A percentile compares a stretch with the other conserved stretches of the same genome.
phyloP scores from a whole-genome alignment of 106 monocot species.

The Narthecium ossifragum region DNA sequence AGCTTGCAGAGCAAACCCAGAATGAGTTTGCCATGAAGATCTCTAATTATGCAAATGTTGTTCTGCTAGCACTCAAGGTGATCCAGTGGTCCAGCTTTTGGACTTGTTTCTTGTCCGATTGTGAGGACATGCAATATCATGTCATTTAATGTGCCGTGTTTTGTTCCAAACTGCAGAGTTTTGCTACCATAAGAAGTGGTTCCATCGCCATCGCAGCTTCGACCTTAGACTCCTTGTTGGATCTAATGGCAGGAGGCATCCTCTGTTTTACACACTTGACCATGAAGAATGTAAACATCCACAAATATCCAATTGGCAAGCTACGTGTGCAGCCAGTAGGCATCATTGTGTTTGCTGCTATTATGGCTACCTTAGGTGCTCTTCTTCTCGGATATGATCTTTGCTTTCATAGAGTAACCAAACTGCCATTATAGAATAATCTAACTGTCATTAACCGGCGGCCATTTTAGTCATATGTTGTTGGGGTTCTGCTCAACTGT shows the following conservation, averaged over 20 bases:
- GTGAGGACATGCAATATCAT: not conserved
- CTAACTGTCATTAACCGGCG: no score
- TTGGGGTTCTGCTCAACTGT: no score
- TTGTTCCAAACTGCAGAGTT: constrained; percentile 35
- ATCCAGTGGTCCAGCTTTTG: not conserved
- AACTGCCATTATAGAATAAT: no score
- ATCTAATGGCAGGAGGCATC: constrained; percentile 92
- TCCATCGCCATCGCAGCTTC: constrained; percentile 94
- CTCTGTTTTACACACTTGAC: constrained; percentile 89
- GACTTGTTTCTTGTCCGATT: not conserved
- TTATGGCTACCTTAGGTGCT: constrained; percentile 96
- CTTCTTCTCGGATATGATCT: not conserved
- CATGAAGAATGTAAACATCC: constrained; percentile 85
- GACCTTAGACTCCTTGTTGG: constrained; percentile 88
- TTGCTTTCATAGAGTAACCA: no score
- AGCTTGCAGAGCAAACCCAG: constrained; percentile 30
- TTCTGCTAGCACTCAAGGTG: constrained; percentile 76
- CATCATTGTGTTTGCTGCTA: constrained; percentile 88
- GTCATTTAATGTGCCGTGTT: not conserved
- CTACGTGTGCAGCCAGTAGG: constrained; percentile 91
- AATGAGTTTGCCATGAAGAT: constrained; percentile 83
- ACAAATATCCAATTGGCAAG: constrained; percentile 92
- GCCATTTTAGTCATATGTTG: no score
- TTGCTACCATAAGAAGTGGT: constrained; percentile 77
- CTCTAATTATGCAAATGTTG: constrained; percentile 81